Percentiles rank a stretch among this genome's conserved stretches.
phyloP scores from a whole-genome alignment of 1,284 basidiomycete genomes.

The Naganishia liquefaciens region DNA sequence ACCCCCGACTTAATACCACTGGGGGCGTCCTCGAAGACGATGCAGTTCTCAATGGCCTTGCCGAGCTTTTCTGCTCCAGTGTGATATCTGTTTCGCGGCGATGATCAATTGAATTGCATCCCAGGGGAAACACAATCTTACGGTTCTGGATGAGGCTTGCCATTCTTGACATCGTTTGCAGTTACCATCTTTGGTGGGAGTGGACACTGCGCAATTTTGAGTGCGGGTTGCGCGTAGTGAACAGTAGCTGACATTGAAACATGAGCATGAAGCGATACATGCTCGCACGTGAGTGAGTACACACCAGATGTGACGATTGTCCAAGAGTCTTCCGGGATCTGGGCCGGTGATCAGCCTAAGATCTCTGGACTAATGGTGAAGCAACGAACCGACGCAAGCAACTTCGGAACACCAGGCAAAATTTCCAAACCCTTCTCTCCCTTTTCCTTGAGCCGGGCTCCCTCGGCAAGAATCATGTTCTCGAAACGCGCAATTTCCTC shows the following conservation, averaged over 20 bases:
- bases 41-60: slow-evolving; percentile 52
- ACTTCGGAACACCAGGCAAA: slow-evolving; percentile 47
- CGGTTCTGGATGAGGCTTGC: slow-evolving; percentile 80
- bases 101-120: neutral
- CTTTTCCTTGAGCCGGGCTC: slow-evolving; percentile 44
- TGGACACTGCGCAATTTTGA: slow-evolving; percentile 63
- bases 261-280: slow-evolving; percentile 12
- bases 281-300: slow-evolving; percentile 17
- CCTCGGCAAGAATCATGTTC: slow-evolving; percentile 49
- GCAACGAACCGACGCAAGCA: slow-evolving; percentile 45
- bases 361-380: neutral
- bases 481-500: slow-evolving; percentile 44
- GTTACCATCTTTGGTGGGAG: slow-evolving; percentile 66
- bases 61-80: slow-evolving; percentile 49
- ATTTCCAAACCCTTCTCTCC: slow-evolving; percentile 50
- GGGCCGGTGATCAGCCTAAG: neutral
- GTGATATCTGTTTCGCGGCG: slow-evolving; percentile 55
- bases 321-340: slow-evolving; percentile 58
- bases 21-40: slow-evolving; percentile 82
- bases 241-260: slow-evolving; percentile 61
- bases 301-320: slow-evolving; percentile 76
- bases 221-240: slow-evolving; percentile 65
- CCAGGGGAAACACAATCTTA: neutral
- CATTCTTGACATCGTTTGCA: slow-evolving; percentile 68
- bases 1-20: slow-evolving; percentile 72